Evolutionary conservation across 768 basidiomycete species (phyloP), one percentile per base, ranked within the genome.

Genomic region (Suillus plorans): DNA sequence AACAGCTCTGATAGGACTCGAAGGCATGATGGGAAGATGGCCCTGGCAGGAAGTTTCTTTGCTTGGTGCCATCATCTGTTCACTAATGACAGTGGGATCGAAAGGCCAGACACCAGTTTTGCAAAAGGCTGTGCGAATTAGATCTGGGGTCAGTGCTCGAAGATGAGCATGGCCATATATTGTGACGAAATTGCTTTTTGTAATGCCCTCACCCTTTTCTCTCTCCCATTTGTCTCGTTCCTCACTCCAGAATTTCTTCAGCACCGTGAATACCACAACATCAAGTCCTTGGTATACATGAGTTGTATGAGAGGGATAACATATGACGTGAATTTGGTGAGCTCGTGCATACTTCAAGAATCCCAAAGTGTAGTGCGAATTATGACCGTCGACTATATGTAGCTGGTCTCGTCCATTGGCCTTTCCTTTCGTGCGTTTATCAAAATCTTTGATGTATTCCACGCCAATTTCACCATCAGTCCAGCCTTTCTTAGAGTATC

Each of bases 271-370:
- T 28, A 73, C 71, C 9, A 78, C 75, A 53, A 82, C 73, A 63
- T 82, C 79, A 41, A 81, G 76, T 12, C 78, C 77, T 69, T 82
- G 80, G 55, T 77, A 80, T 42, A 80, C 63, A 65, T 85, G 84
- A 0, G 80, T 84, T 5, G 69, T 63, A 67, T 85, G 82, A 20
- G 82, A 69, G 6, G 63, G 50, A 45, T 63, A 65, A 25, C 62
- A 65, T 5, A 57, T 5, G 7, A 65, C 20, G 12, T 63, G 64
- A 55, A 65, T 65, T 10, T 41, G 34, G 16, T 65, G 64, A 14
- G 20, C 39, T 18, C 49, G 2, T 52, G 66, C 66, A 58, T 60
- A 61, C 42, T 61, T 25, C 18, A 64, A 41, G 59, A 66, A 66
- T 13, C 49, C 36, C 9, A 39, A 31, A 14, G 66, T 61, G 16